These are phyloP conservation scores for Emergomyces orientalis DNA, from an alignment of 2,329 filamentous ascomycete species.

Conservation along the genomic window DNA sequence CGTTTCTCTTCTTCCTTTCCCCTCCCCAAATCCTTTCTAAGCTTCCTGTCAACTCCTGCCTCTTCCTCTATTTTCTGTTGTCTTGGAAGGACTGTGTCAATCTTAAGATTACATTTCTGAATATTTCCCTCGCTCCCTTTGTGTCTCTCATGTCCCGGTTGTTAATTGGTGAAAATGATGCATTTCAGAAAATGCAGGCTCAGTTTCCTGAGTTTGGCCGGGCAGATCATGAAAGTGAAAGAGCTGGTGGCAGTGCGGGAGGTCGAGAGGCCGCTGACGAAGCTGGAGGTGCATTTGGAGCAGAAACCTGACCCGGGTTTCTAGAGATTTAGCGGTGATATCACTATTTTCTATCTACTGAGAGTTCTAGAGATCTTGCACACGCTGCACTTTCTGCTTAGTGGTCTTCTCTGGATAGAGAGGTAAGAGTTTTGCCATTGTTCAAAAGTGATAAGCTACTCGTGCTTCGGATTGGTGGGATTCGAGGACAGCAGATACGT, in stretches of 20 bases:
- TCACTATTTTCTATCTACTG: conserved; percentile 39
- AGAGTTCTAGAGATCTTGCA: conserved; percentile 75
- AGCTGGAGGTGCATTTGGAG: conserved; percentile 58
- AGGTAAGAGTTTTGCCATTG: conserved; percentile 35
- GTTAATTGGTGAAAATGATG: background rate
- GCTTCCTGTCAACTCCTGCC: background rate
- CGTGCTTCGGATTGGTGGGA: background rate
- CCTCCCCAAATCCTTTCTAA: background rate
- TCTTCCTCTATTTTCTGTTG: background rate
- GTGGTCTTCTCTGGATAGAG: conserved; percentile 70
- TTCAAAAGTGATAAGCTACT: background rate
- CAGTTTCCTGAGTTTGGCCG: conserved; percentile 53
- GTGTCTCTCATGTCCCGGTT: background rate
- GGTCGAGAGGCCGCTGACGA: conserved; percentile 56
- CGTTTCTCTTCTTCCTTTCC: background rate
- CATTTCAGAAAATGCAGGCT: background rate
- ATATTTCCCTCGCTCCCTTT: background rate
- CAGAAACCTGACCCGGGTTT: conserved; percentile 68
- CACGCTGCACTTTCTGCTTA: conserved; percentile 69
- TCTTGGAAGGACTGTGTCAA: background rate
- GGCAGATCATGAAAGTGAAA: conserved; percentile 90
- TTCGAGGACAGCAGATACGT: too few relatives aligned
- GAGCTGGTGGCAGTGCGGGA: conserved; percentile 78
- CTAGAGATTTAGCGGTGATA: conserved; percentile 33
- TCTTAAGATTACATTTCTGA: background rate